phyloP scores from a whole-genome alignment of 129 eudicot genomes.

The Mikania micrantha region DNA sequence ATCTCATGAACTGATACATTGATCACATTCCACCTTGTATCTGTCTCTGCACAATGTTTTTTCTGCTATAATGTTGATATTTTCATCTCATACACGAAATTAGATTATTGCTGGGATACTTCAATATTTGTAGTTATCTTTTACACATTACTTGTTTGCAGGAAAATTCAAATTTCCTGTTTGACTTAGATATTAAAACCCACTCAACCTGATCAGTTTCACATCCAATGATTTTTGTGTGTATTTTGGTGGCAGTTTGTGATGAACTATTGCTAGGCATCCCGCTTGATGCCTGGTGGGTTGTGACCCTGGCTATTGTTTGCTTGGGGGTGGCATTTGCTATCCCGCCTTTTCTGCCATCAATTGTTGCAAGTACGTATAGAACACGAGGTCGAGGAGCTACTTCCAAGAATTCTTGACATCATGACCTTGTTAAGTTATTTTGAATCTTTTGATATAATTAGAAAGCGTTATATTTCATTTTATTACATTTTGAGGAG shows the following conservation, averaged over 20 bases:
- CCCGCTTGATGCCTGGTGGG: conserved; percentile 84
- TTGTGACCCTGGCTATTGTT: conserved; percentile 48
- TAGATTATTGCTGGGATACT: neutral
- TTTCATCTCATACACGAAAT: neutral
- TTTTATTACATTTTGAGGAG: neutral
- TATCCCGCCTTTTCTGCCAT: conserved; percentile 64
- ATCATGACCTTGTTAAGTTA: neutral
- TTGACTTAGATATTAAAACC: neutral
- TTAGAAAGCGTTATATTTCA: neutral
- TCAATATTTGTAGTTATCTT: neutral
- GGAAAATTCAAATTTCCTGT: neutral
- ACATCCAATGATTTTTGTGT: neutral
- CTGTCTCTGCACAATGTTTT: neutral
- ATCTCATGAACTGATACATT: neutral
- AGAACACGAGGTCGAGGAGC: neutral
- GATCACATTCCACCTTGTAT: neutral
- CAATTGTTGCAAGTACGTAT: conserved; percentile 33
- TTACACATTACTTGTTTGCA: neutral
- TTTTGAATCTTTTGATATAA: neutral
- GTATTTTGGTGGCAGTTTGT: conserved; percentile 56
- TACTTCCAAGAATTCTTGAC: conserved; percentile 49
- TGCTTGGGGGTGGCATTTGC: conserved; percentile 64
- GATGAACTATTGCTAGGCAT: conserved; percentile 81
- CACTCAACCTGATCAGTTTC: neutral
- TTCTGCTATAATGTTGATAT: neutral